These are phyloP conservation scores for Raffaelea albimanens DNA, from an alignment of 2,329 filamentous ascomycete genomes.

Conservation along the genomic window DNA sequence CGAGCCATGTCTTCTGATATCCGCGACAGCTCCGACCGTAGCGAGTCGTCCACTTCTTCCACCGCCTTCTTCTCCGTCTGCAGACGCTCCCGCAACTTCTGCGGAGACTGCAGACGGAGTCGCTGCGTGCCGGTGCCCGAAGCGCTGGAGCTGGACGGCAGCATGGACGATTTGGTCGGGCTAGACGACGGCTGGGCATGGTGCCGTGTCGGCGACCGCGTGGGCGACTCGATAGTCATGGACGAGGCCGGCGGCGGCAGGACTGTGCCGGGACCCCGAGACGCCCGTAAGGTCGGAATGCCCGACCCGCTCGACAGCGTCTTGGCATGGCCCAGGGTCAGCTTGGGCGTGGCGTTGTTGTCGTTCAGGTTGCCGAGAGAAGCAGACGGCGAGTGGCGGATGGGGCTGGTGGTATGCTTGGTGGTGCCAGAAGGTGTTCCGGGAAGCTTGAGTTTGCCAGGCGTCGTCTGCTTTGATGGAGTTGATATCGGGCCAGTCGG, in stretches of 20 bases:
- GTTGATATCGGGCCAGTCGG: too few species aligned
- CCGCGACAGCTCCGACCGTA: constrained; percentile 68
- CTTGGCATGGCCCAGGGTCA: constrained; percentile 37
- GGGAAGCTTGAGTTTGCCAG: too few species aligned
- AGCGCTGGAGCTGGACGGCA: background rate
- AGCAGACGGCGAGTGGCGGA: too few species aligned
- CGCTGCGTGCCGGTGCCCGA: constrained; percentile 26
- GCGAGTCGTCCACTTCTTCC: constrained; percentile 55
- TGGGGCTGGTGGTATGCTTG: background rate
- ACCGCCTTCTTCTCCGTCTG: constrained; percentile 72
- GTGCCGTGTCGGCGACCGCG: constrained; percentile 10
- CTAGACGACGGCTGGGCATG: constrained; percentile 17
- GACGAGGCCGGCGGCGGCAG: constrained; percentile 1
- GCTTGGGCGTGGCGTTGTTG: constrained; percentile 10
- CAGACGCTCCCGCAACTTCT: constrained; percentile 74
- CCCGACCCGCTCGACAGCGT: constrained; percentile 39
- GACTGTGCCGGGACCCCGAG: constrained; percentile 16
- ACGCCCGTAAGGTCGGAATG: constrained; percentile 43
- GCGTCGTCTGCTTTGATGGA: too few species aligned
- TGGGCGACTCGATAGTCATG: constrained; percentile 14
- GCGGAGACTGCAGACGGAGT: constrained; percentile 59
- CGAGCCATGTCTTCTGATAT: constrained; percentile 72
- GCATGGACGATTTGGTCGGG: constrained; percentile 21
- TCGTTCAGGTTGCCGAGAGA: background rate
- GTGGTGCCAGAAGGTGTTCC: constrained; percentile 8